Percentiles rank a stretch among this genome's conserved stretches.
These are phyloP conservation scores for Polyrhizophydium stewartii DNA, from an alignment of 371 early-diverging fungal genomes.

Conservation along the genomic window DNA sequence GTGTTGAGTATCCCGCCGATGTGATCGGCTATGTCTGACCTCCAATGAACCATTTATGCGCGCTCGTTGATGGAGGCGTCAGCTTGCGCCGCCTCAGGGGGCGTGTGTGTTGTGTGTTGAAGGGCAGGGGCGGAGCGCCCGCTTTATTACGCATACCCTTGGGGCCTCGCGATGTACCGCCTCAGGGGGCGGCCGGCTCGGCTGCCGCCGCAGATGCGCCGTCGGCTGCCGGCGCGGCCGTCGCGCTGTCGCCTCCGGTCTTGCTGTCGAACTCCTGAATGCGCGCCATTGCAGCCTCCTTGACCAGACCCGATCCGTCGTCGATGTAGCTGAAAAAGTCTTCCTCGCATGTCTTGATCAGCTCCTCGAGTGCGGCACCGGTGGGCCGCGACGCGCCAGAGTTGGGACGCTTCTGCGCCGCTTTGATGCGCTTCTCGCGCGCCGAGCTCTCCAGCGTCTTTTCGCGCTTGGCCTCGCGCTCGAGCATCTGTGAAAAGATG, in stretches of 20 bases:
- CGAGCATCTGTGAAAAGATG: constrained; percentile 53
- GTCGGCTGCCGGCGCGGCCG: not conserved
- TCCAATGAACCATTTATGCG: too few species aligned
- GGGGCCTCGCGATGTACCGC: too few species aligned
- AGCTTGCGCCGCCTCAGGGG: too few species aligned
- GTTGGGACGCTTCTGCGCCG: constrained; percentile 43
- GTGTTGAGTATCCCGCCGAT: too few species aligned
- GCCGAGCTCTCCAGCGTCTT: constrained; percentile 50
- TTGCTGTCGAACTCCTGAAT: not conserved
- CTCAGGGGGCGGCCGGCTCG: too few species aligned
- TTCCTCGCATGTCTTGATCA: constrained; percentile 38
- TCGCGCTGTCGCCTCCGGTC: not conserved
- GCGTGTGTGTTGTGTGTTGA: too few species aligned
- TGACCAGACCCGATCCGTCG: constrained; percentile 23
- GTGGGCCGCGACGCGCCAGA: constrained; percentile 26
- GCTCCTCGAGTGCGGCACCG: constrained; percentile 32
- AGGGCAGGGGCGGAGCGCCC: too few species aligned
- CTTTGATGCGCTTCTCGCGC: constrained; percentile 50
- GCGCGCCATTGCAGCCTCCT: not conserved
- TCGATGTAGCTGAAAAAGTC: constrained; percentile 41
- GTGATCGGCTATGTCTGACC: too few species aligned
- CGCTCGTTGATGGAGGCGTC: too few species aligned
- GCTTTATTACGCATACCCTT: too few species aligned
- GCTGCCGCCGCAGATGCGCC: too few species aligned
- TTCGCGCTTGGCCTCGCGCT: constrained; percentile 55